Conservation (phyloP, 148 eudicot genomes). For the Silene uniflora region DNA sequence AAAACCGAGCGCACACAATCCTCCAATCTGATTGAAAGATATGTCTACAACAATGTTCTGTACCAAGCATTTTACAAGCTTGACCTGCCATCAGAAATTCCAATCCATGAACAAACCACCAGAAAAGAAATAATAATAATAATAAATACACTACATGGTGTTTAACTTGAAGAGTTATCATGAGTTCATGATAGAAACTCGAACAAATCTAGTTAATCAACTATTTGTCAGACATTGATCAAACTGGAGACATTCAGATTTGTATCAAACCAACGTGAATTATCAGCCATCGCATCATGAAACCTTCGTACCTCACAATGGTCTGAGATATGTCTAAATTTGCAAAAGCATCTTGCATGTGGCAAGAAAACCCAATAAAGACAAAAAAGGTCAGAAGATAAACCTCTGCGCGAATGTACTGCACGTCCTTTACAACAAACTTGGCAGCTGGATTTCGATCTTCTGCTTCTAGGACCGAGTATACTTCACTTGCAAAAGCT, state of each 20-base stretch:
- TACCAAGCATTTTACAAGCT: slow-evolving; percentile 89
- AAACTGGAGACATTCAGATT: not conserved
- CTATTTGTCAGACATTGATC: not conserved
- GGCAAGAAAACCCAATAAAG: slow-evolving; percentile 8
- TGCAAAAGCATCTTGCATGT: slow-evolving; percentile 2
- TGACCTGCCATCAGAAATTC: slow-evolving; percentile 67
- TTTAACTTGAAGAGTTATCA: not conserved
- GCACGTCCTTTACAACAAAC: slow-evolving; percentile 85
- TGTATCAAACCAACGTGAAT: not conserved
- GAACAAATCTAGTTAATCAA: not conserved
- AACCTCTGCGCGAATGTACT: slow-evolving; percentile 90
- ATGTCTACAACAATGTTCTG: slow-evolving; percentile 94
- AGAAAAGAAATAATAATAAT: slow-evolving; percentile 1
- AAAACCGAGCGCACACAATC: slow-evolving; percentile 84
- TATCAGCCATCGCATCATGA: not conserved
- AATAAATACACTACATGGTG: not conserved
- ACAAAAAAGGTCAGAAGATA: slow-evolving; percentile 19
- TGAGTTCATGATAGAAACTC: not conserved
- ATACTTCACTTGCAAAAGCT: slow-evolving; percentile 48
- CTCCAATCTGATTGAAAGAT: slow-evolving; percentile 91
- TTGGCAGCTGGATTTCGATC: slow-evolving; percentile 54
- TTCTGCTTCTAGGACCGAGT: slow-evolving; percentile 59
- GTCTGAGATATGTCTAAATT: not conserved
- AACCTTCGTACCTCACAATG: not conserved
- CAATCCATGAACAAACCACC: slow-evolving; percentile 14